Evolutionary conservation across 148 eudicot genomes (phyloP), one percentile per base, ranked within the genome.

Genomic region (Hydrangea macrophylla): DNA sequence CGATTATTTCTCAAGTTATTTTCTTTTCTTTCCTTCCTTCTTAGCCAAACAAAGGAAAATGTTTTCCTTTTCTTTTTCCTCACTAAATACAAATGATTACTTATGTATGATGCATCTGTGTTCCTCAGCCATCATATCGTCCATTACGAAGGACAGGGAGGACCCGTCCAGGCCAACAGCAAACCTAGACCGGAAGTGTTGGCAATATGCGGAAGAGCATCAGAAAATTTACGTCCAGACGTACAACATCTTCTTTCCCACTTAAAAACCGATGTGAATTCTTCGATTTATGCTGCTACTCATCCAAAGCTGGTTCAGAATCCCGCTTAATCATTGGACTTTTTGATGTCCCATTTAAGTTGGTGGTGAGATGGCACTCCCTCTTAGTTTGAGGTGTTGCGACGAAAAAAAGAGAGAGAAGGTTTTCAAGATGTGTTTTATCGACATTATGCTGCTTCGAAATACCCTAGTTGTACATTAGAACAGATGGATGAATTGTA

Each of bases 111-210:
- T 15, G 15, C 24, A 8, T 72, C 10, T 55, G 25, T 51, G 37
- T 55, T 60, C 48, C 60, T 56, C 85, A 92, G 98, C 65, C 95
- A 93, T 80, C 96, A 93, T 71, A 73, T 86, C 48, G 78, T 90
- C 48, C 98, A 88, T 64, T 93, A 90, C 56, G 96, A 93, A 75
- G 98, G 96, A 53, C 98, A 92, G 62, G 90, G 94, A 22, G 98
- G 98, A 10, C 94, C 96, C 1, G 96, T 92, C 76, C 92, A 88
- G 75, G 44, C 90, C 17, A 84, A 82, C 73, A 90, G 96, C 80
- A 93, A 85, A 75, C 87, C 96, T 9, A 80, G 86, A 71, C 70
- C 82, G 1, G 98, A 93, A 40, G 86, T 90, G 36, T 80, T 93
- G 78, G 81, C 82, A 37, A 80, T 90, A 53, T 84, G 82, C 26